These are phyloP conservation scores for Medicago ruthenica DNA, from an alignment of 306 rosid genomes.

Conservation along the genomic window DNA sequence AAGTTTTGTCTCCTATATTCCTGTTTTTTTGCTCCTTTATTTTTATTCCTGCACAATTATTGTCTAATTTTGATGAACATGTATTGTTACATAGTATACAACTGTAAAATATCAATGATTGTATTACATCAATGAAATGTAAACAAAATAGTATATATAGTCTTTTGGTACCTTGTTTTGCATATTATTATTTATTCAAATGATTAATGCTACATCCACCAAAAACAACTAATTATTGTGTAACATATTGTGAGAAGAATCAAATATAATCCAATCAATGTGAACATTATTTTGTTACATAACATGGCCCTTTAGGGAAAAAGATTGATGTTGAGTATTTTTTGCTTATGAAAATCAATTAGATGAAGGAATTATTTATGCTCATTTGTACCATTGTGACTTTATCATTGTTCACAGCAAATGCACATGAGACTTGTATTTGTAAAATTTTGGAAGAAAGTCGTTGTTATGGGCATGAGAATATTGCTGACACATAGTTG, in stretches of 20 bases:
- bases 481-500: conserved; percentile 46
- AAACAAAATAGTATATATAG: conserved; percentile 18
- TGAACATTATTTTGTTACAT: conserved; percentile 16
- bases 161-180: conserved; percentile 7
- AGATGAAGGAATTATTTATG: conserved; percentile 6
- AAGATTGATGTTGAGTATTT: background rate
- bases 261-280: conserved; percentile 13
- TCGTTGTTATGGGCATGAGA: conserved; percentile 36
- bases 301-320: conserved; percentile 27
- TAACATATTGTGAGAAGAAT: conserved; percentile 6
- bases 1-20: conserved; percentile 36
- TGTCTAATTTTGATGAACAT: conserved; percentile 17
- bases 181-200: conserved; percentile 22
- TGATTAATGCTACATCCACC: conserved; percentile 26
- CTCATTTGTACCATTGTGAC: conserved; percentile 26
- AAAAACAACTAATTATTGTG: conserved; percentile 24
- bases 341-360: conserved; percentile 17
- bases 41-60: background rate
- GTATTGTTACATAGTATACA: background rate
- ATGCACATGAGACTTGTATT: conserved; percentile 37
- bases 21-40: background rate
- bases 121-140: conserved; percentile 7
- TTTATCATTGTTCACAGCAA: conserved; percentile 36
- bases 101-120: conserved; percentile 20
- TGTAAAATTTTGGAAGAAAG: conserved; percentile 28